Percentiles rank a stretch among this genome's conserved stretches.
Conservation (phyloP, 345 rosid species). For the Chamaenerion angustifolium region DNA sequence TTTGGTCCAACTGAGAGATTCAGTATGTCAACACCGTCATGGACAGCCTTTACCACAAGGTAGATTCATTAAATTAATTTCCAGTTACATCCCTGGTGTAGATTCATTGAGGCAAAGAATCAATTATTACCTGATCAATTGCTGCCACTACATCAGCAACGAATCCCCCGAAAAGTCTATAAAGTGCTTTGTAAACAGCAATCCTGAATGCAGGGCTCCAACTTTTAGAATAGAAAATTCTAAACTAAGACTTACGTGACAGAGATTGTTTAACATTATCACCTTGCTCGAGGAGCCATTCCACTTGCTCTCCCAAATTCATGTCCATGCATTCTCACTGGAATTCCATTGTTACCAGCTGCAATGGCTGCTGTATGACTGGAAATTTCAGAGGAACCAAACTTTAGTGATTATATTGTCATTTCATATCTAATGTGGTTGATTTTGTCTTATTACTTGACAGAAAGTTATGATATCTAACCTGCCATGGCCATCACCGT, state of each 20-base stretch:
- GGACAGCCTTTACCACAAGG: slow-evolving; percentile 58
- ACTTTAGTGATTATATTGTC: too few species aligned
- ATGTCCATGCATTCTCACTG: slow-evolving; percentile 82
- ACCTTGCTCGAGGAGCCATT: slow-evolving; percentile 99
- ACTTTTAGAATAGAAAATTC: slow-evolving; percentile 1
- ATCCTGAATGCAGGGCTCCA: slow-evolving; percentile 12
- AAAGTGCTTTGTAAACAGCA: slow-evolving; percentile 75
- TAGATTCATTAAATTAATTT: too few species aligned
- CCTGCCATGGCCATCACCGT: slow-evolving; percentile 99
- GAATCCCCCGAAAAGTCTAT: slow-evolving; percentile 93
- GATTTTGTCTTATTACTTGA: too few species aligned
- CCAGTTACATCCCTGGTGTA: too few species aligned
- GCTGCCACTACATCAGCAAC: slow-evolving; percentile 99
- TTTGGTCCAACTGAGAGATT: slow-evolving; percentile 96
- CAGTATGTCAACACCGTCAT: slow-evolving; percentile 93
- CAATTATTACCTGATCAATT: slow-evolving; percentile 63
- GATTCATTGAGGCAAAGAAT: background rate
- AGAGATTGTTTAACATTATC: slow-evolving; percentile 1
- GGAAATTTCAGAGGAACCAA: slow-evolving; percentile 5
- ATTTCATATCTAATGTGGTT: too few species aligned
- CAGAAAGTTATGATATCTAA: slow-evolving; percentile 13
- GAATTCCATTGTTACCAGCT: slow-evolving; percentile 97
- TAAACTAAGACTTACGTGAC: background rate
- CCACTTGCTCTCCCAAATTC: slow-evolving; percentile 99
- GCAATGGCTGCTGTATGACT: slow-evolving; percentile 99